phyloP scores from a whole-genome alignment of 2,329 filamentous ascomycete species.

The Paracorniculantispora psalliotae region DNA sequence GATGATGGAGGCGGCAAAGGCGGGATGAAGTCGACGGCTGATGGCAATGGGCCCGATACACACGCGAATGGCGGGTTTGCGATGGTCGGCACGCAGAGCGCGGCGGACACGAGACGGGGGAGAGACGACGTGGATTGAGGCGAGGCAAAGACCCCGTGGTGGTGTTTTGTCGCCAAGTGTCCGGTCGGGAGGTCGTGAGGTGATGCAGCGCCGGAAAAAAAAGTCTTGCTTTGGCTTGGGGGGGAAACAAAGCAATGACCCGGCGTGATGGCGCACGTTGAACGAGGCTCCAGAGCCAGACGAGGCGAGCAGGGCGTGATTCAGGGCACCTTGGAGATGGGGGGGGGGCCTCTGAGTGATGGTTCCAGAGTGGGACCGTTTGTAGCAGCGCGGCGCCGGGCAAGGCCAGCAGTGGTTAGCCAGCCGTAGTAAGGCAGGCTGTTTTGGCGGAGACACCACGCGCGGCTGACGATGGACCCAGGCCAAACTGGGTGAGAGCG shows the following conservation, averaged over 20 bases:
- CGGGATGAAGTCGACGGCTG: background rate
- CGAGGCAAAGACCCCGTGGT: background rate
- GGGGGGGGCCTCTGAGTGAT: background rate
- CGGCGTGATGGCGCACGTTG: background rate
- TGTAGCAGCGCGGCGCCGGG: background rate
- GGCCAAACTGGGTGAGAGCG: background rate
- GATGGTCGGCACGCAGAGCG: background rate
- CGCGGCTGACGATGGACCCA: constrained; percentile 11
- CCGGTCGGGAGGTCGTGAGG: background rate
- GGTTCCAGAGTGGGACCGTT: constrained; percentile 4
- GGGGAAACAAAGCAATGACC: background rate
- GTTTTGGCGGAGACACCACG: constrained; percentile 5
- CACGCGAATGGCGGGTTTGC: background rate
- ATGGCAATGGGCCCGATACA: background rate
- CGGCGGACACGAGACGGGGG: background rate
- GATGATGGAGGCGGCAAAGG: background rate
- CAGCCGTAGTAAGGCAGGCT: background rate
- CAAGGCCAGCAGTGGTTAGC: background rate
- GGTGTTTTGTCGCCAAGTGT: constrained; percentile 11
- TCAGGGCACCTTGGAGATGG: constrained; percentile 2
- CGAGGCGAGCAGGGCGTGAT: background rate
- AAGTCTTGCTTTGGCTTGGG: background rate
- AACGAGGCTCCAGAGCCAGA: background rate
- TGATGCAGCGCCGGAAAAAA: background rate
- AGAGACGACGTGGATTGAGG: background rate